Evolutionary conservation across 2,329 filamentous ascomycete genomes (phyloP).

Genomic region (Lachnellula subtilissima): DNA sequence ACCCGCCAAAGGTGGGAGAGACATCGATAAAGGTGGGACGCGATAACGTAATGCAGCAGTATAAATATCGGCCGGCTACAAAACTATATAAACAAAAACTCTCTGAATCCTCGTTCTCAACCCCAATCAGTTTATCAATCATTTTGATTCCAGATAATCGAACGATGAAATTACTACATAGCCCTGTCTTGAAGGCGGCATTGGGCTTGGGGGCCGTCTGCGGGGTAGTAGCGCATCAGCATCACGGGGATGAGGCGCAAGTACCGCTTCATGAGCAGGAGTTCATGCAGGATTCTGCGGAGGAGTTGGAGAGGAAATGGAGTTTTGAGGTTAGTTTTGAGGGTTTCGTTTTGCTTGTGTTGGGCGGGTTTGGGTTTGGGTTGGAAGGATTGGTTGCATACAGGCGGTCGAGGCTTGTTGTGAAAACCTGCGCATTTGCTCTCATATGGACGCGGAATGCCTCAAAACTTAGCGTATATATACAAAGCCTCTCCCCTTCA

Average conservation of each 20-base stretch:
- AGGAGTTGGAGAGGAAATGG: conserved; percentile 54
- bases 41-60: neutral
- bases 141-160: neutral
- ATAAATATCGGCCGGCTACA: neutral
- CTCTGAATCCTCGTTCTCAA: neutral
- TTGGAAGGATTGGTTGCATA: neutral
- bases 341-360: neutral
- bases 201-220: neutral
- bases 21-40: neutral
- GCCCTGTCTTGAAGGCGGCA: neutral
- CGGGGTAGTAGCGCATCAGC: conserved; percentile 13
- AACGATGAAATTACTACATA: neutral
- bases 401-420: neutral
- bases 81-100: neutral
- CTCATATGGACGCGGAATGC: neutral
- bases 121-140: neutral
- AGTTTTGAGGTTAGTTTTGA: conserved; percentile 45
- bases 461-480: neutral
- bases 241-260: conserved; percentile 29
- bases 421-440: neutral
- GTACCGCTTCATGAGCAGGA: conserved; percentile 36
- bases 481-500: neutral
- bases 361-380: neutral
- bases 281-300: conserved; percentile 47
- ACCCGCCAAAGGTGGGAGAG: neutral